These are phyloP conservation scores for Cytidiella melzeri DNA, from an alignment of 768 basidiomycete genomes.

Conservation along the genomic window DNA sequence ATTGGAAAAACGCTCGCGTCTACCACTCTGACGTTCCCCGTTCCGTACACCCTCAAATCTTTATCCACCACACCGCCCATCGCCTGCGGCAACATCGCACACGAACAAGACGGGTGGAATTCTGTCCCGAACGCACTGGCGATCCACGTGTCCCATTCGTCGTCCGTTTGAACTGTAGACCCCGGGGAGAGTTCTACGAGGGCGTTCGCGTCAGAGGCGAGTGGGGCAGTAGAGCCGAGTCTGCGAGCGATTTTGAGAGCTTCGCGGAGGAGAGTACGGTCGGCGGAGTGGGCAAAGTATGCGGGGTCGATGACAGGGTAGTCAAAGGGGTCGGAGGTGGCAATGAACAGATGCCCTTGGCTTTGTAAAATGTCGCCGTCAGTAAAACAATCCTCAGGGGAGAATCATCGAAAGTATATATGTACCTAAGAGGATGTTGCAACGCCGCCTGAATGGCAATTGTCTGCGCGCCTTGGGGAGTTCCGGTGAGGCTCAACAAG, in stretches of 20 bases:
- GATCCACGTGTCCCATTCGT: constrained; percentile 50
- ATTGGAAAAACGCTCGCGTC: constrained; percentile 56
- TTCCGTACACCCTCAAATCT: constrained; percentile 50
- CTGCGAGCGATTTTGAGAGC: constrained; percentile 57
- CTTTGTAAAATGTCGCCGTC: constrained; percentile 23
- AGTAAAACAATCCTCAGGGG: not conserved
- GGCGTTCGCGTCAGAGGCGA: constrained; percentile 38
- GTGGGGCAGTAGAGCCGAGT: constrained; percentile 45
- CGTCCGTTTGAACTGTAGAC: constrained; percentile 43
- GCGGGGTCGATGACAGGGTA: constrained; percentile 58
- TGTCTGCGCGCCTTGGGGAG: constrained; percentile 29
- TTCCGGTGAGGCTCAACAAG: constrained; percentile 38
- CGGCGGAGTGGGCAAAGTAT: constrained; percentile 53
- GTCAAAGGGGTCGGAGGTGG: constrained; percentile 52
- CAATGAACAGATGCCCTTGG: constrained; percentile 57
- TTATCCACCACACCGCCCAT: constrained; percentile 55
- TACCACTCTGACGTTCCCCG: constrained; percentile 49
- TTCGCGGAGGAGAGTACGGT: constrained; percentile 43
- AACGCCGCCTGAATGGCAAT: constrained; percentile 59
- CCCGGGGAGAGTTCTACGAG: constrained; percentile 48
- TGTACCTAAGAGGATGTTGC: constrained; percentile 54
- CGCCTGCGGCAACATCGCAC: constrained; percentile 49
- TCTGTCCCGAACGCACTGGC: constrained; percentile 39
- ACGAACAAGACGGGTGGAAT: constrained; percentile 55
- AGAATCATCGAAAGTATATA: not conserved